Base-by-base conservation (phyloP, 441 rosid species). In the Populus hybrid region DNA sequence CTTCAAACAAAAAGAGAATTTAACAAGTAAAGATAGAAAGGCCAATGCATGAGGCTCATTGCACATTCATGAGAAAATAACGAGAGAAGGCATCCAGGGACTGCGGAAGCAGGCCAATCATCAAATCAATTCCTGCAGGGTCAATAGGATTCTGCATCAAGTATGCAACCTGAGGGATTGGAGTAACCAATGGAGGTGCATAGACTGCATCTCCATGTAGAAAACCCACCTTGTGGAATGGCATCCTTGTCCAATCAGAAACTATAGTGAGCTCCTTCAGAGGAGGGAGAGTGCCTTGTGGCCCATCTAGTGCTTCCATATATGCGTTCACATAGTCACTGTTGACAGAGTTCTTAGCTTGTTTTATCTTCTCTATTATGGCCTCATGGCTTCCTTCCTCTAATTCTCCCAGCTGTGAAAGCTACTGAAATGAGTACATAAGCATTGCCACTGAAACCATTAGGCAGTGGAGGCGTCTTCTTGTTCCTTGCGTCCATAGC, bases 231-330 rank as follows among this genome's bases (percentile, higher is more conserved):
- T 77, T 85, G 84, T 90, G 89, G 78, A 90, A 90, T 14, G 93
- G 89, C 85, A 89, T 89, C 81, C 89, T 85, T 36, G 97, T 88
- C 94, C 92, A 90, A 79, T 90, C 94, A 7, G 93, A 90, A 72
- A 89, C 89, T 20, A 87, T 53, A 21, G 91, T 90, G 24, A 88
- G 86, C 72, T 90, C 93, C 79, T 82, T 83, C 64, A 88, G 31
- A 14, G 89, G 87, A 78, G 90, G 97, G 79, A 88, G 93, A 73
- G 76, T 61, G 6, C 80, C 87, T n/a, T 77, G 79, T 1, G 87
- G 79, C 10, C 86, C 87, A 9, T 90, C 85, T 2, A 90, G 87
- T 42, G 94, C 90, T 35, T 82, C 83, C 73, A 85, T 87, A 31
- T 92, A 89, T 29, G 92, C 85, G 21, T 80, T 78, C 72, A 89